Conservation (phyloP, 1,139 yeast species). For the Blastobotrys capitulatus region DNA sequence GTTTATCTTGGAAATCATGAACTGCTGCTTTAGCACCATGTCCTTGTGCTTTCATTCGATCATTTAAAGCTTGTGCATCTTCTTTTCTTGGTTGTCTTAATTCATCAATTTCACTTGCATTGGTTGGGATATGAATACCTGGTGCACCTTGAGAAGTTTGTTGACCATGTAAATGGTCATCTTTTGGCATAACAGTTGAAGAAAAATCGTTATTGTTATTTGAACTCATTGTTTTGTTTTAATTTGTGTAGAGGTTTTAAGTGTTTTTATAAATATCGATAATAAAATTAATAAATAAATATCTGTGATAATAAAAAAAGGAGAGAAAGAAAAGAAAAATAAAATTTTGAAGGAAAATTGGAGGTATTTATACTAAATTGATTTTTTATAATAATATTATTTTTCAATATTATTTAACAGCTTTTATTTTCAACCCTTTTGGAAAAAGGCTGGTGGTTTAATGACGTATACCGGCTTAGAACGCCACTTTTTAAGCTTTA, state of each 20-base stretch:
- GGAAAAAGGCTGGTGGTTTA: too few species aligned
- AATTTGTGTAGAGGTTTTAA: background rate
- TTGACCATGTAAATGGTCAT: constrained; percentile 16
- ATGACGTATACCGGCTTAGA: too few species aligned
- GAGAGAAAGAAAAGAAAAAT: too few species aligned
- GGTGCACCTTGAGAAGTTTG: constrained; percentile 23
- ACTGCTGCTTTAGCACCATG: constrained; percentile 15
- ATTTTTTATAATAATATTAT: too few species aligned
- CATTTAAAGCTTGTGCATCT: constrained; percentile 31
- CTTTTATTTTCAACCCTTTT: too few species aligned
- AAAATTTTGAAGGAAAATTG: too few species aligned
- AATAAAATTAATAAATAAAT: too few species aligned
- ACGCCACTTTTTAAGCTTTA: too few species aligned
- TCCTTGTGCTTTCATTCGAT: constrained; percentile 16
- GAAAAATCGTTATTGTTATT: constrained; percentile 13
- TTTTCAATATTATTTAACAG: too few species aligned
- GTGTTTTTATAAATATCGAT: background rate
- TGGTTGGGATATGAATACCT: constrained; percentile 27
- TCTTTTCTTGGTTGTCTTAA: constrained; percentile 27
- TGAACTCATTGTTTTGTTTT: background rate
- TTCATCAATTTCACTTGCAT: constrained; percentile 26
- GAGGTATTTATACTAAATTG: too few species aligned
- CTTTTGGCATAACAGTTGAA: constrained; percentile 30
- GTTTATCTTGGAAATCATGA: constrained; percentile 7
- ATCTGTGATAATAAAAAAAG: too few species aligned